Evolutionary conservation across 2,329 filamentous ascomycete species (phyloP), one percentile per base, ranked within the genome.

Genomic region (Colletotrichum tanaceti): DNA sequence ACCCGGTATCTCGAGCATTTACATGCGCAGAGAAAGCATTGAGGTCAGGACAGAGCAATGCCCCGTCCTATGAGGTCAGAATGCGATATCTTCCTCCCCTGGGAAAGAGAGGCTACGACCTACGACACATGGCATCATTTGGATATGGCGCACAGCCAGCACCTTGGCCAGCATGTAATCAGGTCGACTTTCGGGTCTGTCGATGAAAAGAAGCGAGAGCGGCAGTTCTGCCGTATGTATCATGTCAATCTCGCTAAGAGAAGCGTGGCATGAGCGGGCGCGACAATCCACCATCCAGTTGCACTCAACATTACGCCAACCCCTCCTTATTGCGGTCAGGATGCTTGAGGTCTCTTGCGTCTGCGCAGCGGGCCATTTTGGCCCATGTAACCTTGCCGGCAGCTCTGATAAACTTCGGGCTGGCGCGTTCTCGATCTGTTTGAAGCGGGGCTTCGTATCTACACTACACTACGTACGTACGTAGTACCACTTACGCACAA

Each of bases 81-180:
- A 43, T 41, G 65, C 53, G 52, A 35, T 52, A n/a, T 52, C 2
- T 58, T 58, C 46, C n/a, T 63, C 16, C 11, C 38, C 53, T 54
- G 3, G 60, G 59, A 63, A 20, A 58, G 22, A 46, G 46, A 39
- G 32, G 38, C 46, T 9, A 52, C 20, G 58, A 66, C 54, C 24
- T 44, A 58, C 46, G 16, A 44, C 20, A 53, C 38, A 44, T 6
- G 50, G 20, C 58, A 49, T 53, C 53, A 54, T 67, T 52, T 46
- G 63, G 28, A 46, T 7, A 41, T 28, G 46, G 39, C 28, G 28
- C 5, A 53, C 38, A 20, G 50, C 18, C 38, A 20, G 50, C 18
- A 24, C 14, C 59, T 67, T 67, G 65, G 53, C 59, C 55, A 32
- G 39, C 39, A 41, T 39, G 35, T 43, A 28, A 9, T 14, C 24